A percentile compares a stretch with the other conserved stretches of the same genome.
These are phyloP conservation scores for Sporothrix humicola DNA, from an alignment of 2,329 filamentous ascomycete genomes.

Conservation along the genomic window DNA sequence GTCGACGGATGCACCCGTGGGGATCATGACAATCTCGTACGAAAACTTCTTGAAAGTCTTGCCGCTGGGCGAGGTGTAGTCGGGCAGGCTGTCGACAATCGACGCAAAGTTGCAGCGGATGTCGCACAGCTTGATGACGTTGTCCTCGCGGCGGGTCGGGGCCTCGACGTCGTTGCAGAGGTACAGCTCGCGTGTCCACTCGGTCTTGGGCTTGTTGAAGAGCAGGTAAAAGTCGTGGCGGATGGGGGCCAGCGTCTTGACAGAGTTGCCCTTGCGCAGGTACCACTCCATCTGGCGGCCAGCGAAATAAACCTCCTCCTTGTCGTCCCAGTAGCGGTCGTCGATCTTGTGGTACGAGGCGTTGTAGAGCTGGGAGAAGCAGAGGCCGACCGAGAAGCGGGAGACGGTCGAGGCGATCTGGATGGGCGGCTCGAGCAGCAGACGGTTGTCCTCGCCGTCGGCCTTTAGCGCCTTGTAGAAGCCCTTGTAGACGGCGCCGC, in stretches of 20 bases:
- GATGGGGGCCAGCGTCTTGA: slow-evolving; percentile 32
- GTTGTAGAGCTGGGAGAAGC: slow-evolving; percentile 31
- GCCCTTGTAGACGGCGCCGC: slow-evolving; percentile 56
- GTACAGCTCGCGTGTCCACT: slow-evolving; percentile 35
- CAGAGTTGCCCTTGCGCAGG: slow-evolving; percentile 33
- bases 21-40: slow-evolving; percentile 35
- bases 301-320: slow-evolving; percentile 33
- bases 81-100: slow-evolving; percentile 33
- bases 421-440: slow-evolving; percentile 30
- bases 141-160: slow-evolving; percentile 28
- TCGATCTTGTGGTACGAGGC: slow-evolving; percentile 18
- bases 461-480: slow-evolving; percentile 28
- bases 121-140: slow-evolving; percentile 33
- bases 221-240: slow-evolving; percentile 34
- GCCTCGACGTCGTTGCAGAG: slow-evolving; percentile 31
- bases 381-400: slow-evolving; percentile 33
- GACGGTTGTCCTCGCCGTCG: slow-evolving; percentile 25
- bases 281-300: slow-evolving; percentile 35
- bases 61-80: slow-evolving; percentile 31
- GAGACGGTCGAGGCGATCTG: slow-evolving; percentile 34
- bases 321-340: slow-evolving; percentile 35
- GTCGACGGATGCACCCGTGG: slow-evolving; percentile 32
- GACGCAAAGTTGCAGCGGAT: slow-evolving; percentile 33
- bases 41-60: slow-evolving; percentile 28
- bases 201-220: slow-evolving; percentile 26